Percentiles rank a stretch among this genome's conserved stretches.
phyloP scores from a whole-genome alignment of 176 grass and related monocot genomes.

The Avena insularis region DNA sequence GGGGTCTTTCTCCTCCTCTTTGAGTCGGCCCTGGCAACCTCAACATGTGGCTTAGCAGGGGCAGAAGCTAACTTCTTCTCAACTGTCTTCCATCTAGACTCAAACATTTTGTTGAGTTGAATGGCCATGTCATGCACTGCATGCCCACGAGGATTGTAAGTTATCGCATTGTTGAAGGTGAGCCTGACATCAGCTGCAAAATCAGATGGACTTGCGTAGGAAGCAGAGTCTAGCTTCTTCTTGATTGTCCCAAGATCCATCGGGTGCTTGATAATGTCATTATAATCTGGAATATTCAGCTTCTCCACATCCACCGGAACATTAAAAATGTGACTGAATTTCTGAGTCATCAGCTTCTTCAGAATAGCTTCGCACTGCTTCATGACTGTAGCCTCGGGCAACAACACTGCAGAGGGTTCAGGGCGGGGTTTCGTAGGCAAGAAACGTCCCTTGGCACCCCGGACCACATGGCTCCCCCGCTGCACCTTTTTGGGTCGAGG shows the following conservation, averaged over 20 bases:
- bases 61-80: slow-evolving; percentile 74
- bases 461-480: slow-evolving; percentile 45
- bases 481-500: slow-evolving; percentile 52
- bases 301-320: slow-evolving; percentile 74
- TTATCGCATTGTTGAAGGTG: slow-evolving; percentile 85
- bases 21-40: slow-evolving; percentile 54
- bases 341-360: slow-evolving; percentile 92
- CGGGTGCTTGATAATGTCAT: slow-evolving; percentile 78
- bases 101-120: slow-evolving; percentile 81
- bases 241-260: slow-evolving; percentile 92
- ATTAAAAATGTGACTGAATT: slow-evolving; percentile 77
- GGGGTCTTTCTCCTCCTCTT: slow-evolving; percentile 74
- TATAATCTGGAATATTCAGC: slow-evolving; percentile 94
- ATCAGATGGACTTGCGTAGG: slow-evolving; percentile 62
- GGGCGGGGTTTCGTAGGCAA: slow-evolving; percentile 50
- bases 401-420: slow-evolving; percentile 26
- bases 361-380: slow-evolving; percentile 84
- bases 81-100: slow-evolving; percentile 77
- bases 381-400: slow-evolving; percentile 45
- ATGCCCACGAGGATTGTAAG: slow-evolving; percentile 85
- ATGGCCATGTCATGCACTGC: slow-evolving; percentile 83
- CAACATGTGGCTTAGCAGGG: slow-evolving; percentile 31
- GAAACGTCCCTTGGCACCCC: slow-evolving; percentile 59
- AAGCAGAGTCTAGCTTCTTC: slow-evolving; percentile 61
- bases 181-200: slow-evolving; percentile 93